These are phyloP conservation scores for Salix caprea DNA, from an alignment of 345 rosid species.

Conservation along the genomic window DNA sequence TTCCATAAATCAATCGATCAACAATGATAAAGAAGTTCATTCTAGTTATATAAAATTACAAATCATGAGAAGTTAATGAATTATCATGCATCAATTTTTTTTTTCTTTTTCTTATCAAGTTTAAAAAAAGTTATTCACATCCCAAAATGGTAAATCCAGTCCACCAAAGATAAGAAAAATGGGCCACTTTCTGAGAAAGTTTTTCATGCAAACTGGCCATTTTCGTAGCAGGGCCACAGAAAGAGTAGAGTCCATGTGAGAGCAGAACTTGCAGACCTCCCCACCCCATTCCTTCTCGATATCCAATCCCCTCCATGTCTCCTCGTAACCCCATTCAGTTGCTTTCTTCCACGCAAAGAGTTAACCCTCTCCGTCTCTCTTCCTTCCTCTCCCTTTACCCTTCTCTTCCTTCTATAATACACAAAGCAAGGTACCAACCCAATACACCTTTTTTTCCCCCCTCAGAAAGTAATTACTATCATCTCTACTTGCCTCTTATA, in stretches of 20 bases:
- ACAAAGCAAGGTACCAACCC: not conserved
- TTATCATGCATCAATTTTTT: too few species aligned
- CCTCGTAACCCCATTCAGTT: not conserved
- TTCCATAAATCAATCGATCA: too few species aligned
- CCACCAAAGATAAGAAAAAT: not conserved
- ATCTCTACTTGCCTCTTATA: not conserved
- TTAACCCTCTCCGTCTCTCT: not conserved
- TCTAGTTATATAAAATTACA: too few species aligned
- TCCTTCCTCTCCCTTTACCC: not conserved
- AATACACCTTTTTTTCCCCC: not conserved
- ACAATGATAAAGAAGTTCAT: too few species aligned
- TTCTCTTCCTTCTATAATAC: not conserved
- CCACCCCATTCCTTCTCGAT: not conserved
- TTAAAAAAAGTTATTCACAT: too few species aligned
- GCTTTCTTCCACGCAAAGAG: not conserved
- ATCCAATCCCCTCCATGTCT: not conserved
- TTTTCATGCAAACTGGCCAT: not conserved
- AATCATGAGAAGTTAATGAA: too few species aligned
- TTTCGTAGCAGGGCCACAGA: not conserved
- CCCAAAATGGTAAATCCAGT: not conserved
- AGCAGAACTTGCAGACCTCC: not conserved
- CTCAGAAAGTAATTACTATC: not conserved
- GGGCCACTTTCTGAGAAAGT: not conserved
- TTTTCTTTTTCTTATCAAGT: too few species aligned
- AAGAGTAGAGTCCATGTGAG: not conserved